Evolutionary conservation across 2,329 filamentous ascomycete genomes (phyloP).

Genomic region (Aaosphaeria arxii): DNA sequence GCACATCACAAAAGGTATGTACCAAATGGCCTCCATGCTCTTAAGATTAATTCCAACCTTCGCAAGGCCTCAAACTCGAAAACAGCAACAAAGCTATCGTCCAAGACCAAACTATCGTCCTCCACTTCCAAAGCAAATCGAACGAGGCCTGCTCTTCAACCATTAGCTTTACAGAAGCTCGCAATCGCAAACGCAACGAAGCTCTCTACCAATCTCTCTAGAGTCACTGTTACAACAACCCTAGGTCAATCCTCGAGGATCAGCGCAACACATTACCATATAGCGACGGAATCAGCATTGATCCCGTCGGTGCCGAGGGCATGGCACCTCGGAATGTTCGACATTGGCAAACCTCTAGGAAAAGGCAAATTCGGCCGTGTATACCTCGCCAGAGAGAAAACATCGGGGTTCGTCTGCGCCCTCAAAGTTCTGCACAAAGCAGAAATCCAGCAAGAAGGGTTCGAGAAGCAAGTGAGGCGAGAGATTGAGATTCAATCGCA

Average conservation of each 20-base stretch:
- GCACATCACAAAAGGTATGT: constrained; percentile 78
- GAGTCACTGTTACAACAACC: constrained; percentile 35
- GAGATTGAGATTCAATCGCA: constrained; percentile 91
- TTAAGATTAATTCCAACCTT: constrained; percentile 2
- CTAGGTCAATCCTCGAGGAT: constrained; percentile 12
- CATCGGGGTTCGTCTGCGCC: constrained; percentile 78
- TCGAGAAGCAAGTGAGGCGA: constrained; percentile 82
- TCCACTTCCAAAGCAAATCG: constrained; percentile 52
- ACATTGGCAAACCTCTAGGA: constrained; percentile 80
- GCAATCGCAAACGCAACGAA: constrained; percentile 63
- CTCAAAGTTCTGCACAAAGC: constrained; percentile 84
- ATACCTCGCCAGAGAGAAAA: constrained; percentile 77
- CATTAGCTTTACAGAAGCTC: constrained; percentile 70
- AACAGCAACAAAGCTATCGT: constrained; percentile 48
- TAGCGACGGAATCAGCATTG: constrained; percentile 49
- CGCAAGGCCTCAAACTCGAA: constrained; percentile 13
- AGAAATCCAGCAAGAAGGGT: constrained; percentile 74
- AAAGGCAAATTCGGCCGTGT: constrained; percentile 88
- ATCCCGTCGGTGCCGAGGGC: constrained; percentile 45
- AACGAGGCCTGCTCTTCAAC: constrained; percentile 51
- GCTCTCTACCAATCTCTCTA: constrained; percentile 66
- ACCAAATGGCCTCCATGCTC: constrained; percentile 15
- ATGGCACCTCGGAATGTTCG: constrained; percentile 91
- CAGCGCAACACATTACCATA: constrained; percentile 32
- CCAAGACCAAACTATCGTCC: constrained; percentile 47